Evolutionary conservation across 495 filamentous ascomycete genomes (phyloP).

Genomic region (Bathelium albidoporum): DNA sequence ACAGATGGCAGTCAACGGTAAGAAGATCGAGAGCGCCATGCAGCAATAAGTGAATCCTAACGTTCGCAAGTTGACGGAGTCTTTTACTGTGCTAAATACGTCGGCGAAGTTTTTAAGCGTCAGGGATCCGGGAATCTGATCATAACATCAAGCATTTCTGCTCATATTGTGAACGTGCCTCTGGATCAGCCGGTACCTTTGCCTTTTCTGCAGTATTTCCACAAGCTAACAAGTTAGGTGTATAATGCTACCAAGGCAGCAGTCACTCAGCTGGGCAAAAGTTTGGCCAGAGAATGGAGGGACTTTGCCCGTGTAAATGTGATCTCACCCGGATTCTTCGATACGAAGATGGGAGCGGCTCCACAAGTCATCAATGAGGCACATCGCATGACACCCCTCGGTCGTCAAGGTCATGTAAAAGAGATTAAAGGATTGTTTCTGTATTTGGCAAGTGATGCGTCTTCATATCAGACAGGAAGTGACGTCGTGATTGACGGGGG

Average conservation of each 20-base stretch:
- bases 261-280: constrained; percentile 26
- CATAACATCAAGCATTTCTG: constrained; percentile 28
- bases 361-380: constrained; percentile 30
- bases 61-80: constrained; percentile 20
- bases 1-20: constrained; percentile 22
- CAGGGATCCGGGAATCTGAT: constrained; percentile 30
- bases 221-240: constrained; percentile 7
- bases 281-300: constrained; percentile 27
- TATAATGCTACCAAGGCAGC: constrained; percentile 28
- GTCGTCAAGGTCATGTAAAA: constrained; percentile 29
- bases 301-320: constrained; percentile 28
- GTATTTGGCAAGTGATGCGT: constrained; percentile 27
- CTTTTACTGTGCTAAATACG: constrained; percentile 28
- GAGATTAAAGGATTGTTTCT: constrained; percentile 30
- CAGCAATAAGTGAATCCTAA: neutral
- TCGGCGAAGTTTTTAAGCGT: constrained; percentile 29
- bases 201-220: no score
- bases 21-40: neutral
- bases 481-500: constrained; percentile 29
- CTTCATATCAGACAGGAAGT: constrained; percentile 24
- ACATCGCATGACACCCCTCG: constrained; percentile 26
- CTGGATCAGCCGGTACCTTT: constrained; percentile 23
- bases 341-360: constrained; percentile 30
- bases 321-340: constrained; percentile 23
- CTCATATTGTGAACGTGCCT: constrained; percentile 29